Evolutionary conservation across 2,329 filamentous ascomycete genomes (phyloP).

Genomic region (Fusarium compactum): DNA sequence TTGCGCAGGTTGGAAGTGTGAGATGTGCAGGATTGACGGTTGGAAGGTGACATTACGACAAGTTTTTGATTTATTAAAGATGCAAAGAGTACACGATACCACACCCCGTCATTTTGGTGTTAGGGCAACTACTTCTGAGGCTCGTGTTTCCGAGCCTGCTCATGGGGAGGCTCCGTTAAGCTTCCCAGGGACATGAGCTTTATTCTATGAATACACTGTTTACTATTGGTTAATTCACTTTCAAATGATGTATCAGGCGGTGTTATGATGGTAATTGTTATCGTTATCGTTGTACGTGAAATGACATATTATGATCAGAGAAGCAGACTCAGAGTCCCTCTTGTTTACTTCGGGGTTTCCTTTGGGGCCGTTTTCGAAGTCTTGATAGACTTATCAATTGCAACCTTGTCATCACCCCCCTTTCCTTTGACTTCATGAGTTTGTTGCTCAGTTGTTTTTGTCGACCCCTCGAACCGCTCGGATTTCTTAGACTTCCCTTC

Average conservation of each 20-base stretch:
- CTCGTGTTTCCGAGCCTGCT: conserved; percentile 17
- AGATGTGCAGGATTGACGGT: conserved; percentile 29
- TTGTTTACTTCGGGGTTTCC: background rate
- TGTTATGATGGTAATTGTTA: background rate
- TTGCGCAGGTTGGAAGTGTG: background rate
- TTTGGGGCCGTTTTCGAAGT: background rate
- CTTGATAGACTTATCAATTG: background rate
- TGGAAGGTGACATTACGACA: conserved; percentile 17
- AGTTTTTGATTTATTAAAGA: conserved; percentile 34
- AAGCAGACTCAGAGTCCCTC: background rate
- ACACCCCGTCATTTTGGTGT: conserved; percentile 12
- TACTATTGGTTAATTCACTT: conserved; percentile 8
- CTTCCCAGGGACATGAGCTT: conserved; percentile 17
- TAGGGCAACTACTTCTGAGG: conserved; percentile 30
- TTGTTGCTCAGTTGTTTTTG: conserved; percentile 5
- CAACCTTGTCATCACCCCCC: conserved; percentile 2
- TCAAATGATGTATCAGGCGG: background rate
- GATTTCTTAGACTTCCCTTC: conserved; percentile 1
- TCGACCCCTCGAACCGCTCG: background rate
- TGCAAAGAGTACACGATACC: conserved; percentile 39
- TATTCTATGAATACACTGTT: conserved; percentile 35
- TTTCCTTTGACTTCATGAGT: background rate
- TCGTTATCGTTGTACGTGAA: background rate
- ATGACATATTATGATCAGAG: background rate
- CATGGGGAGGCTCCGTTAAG: conserved; percentile 10